Evolutionary conservation across 805 yeast genomes (phyloP), one percentile per base, ranked within the genome.

Genomic region (Tetrapisispora iriomotensis): DNA sequence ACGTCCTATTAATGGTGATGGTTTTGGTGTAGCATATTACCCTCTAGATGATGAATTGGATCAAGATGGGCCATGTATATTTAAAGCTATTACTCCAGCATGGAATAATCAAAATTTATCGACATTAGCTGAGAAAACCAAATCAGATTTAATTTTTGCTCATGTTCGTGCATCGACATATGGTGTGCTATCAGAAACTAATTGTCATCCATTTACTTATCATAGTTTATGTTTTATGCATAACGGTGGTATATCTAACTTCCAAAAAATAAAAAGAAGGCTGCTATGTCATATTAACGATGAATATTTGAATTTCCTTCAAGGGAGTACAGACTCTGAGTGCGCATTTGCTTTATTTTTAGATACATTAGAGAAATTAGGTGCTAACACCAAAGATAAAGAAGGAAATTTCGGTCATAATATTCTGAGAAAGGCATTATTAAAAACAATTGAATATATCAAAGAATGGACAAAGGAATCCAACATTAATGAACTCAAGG

Each of bases 1-100:
- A 47, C 75, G 95, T 38, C 97, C 98, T 2, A 85, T 92, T 49
- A 92, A 92, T 58, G 98, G 98, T 30, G 98, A 92, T 61, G 98
- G 98, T 0, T 92, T 92, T 60, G 98, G 98, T 2, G 90, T 92
- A 18, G 97, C 97, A 1, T 92, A 92, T 63, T 92, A 92, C 56
- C 70, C 78, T 3, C 51, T 65, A n/a, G 82, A 75, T 33, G 64
- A 64, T 8, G 79, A 75, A 35, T 61, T 73, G 15, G 74, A 71
- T 29, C 46, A 56, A 9, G 74, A 76, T 31, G 83, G 86, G 2
- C 97, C 98, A 20, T 92, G 97, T 61, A 72, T 87, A 2, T 92
- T 84, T 66, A 79, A 86, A 50, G 97, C 97, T 10, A 92, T 88
- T 35, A 92, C 98, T 0, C 98, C 98, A 0, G 94, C 96, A 1